These are phyloP conservation scores for Annulohypoxylon truncatum DNA, from an alignment of 2,329 filamentous ascomycete genomes.

Conservation along the genomic window DNA sequence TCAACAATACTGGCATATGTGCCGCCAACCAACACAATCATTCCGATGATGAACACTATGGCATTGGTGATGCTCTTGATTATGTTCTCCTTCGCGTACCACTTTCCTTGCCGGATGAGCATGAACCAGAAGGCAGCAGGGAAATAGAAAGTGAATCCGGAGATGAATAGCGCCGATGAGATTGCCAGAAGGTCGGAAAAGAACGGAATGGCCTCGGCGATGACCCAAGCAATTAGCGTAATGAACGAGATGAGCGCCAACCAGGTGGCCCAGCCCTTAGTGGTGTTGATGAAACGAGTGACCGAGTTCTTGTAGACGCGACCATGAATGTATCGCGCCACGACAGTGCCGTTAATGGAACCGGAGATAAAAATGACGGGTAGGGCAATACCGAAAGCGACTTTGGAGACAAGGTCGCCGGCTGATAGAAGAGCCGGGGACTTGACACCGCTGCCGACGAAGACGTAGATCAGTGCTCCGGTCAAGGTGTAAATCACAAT, in stretches of 20 bases:
- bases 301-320: slow-evolving; percentile 49
- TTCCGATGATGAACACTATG: slow-evolving; percentile 47
- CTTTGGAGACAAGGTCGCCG: slow-evolving; percentile 63
- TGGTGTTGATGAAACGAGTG: slow-evolving; percentile 51
- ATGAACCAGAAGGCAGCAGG: slow-evolving; percentile 52
- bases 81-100: slow-evolving; percentile 47
- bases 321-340: slow-evolving; percentile 53
- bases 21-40: slow-evolving; percentile 49
- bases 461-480: slow-evolving; percentile 71
- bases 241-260: slow-evolving; percentile 65
- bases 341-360: slow-evolving; percentile 71
- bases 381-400: slow-evolving; percentile 71
- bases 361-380: slow-evolving; percentile 74
- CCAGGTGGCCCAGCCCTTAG: slow-evolving; percentile 61
- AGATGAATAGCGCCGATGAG: slow-evolving; percentile 63
- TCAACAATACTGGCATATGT: slow-evolving; percentile 50
- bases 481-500: slow-evolving; percentile 70
- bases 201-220: slow-evolving; percentile 78
- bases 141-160: slow-evolving; percentile 57
- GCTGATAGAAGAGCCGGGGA: slow-evolving; percentile 72
- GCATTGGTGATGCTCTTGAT: slow-evolving; percentile 41
- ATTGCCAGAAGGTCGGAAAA: slow-evolving; percentile 75
- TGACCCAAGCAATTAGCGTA: slow-evolving; percentile 75
- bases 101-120: slow-evolving; percentile 48
- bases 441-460: slow-evolving; percentile 65